A percentile compares a stretch with the other conserved stretches of the same genome.
Conservation (phyloP, 352 stramenopile species). For the Phytophthora fragariaefolia region DNA sequence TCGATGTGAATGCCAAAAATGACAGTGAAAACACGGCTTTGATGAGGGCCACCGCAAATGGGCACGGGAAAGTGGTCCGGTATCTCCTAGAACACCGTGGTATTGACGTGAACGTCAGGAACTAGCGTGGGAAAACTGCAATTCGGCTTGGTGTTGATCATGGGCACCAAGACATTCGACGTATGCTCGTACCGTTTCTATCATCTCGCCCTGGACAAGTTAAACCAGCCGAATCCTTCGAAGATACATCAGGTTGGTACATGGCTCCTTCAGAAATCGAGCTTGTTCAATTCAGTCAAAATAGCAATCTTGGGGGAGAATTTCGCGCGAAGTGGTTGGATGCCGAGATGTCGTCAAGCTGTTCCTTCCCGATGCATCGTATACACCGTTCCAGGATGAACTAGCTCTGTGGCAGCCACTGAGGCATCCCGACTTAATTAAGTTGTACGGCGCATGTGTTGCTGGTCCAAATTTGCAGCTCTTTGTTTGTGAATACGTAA, state of each 20-base stretch:
- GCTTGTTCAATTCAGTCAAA: background rate
- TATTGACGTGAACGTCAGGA: background rate
- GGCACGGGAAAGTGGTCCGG: background rate
- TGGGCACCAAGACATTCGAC: background rate
- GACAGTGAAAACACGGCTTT: background rate
- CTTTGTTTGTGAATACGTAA: slow-evolving; percentile 24
- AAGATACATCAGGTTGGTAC: background rate
- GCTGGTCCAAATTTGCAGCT: slow-evolving; percentile 13
- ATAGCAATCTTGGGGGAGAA: slow-evolving; percentile 3
- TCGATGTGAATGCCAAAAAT: background rate
- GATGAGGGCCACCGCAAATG: background rate
- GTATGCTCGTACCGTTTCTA: background rate
- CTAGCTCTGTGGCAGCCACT: slow-evolving; percentile 14
- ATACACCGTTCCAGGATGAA: slow-evolving; percentile 5
- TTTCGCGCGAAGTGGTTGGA: slow-evolving; percentile 25
- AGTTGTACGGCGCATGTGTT: slow-evolving; percentile 26
- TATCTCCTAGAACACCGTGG: background rate
- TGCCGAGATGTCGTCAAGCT: slow-evolving; percentile 21
- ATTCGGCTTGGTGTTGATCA: background rate
- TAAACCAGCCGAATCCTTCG: too few relatives aligned
- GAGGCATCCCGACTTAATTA: slow-evolving; percentile 26
- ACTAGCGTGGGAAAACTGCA: background rate
- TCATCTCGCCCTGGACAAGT: background rate
- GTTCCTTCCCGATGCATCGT: slow-evolving; percentile 1
- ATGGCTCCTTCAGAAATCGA: slow-evolving; percentile 13